Evolutionary conservation across 2,329 filamentous ascomycete species (phyloP).

Genomic region (Lachnellula hyalina): DNA sequence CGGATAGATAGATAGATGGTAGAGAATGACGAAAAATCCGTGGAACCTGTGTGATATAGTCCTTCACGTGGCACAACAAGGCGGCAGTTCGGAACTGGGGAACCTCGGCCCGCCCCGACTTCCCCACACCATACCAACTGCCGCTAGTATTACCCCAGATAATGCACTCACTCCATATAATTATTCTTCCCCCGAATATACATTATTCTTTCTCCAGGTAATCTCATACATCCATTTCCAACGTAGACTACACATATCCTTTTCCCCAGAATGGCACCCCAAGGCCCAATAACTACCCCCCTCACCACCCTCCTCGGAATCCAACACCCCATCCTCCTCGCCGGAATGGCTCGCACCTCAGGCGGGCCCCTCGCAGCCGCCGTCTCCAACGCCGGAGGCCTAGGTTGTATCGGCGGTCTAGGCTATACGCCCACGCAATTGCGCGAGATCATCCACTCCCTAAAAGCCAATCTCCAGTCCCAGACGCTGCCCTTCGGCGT

Average conservation of each 20-base stretch:
- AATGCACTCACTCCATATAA: no score
- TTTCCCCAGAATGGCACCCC: conserved; percentile 28
- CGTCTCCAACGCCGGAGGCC: conserved; percentile 71
- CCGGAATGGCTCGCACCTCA: conserved; percentile 87
- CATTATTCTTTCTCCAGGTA: no score
- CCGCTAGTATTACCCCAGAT: no score
- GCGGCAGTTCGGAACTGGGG: no score
- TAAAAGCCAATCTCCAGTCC: conserved; percentile 66
- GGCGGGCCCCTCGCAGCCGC: conserved; percentile 75
- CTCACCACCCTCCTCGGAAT: conserved; percentile 76
- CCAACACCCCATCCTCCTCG: conserved; percentile 82
- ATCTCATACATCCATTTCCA: no score
- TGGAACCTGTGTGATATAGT: no score
- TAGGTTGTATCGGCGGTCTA: conserved; percentile 67
- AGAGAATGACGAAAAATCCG: no score
- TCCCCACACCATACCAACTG: no score
- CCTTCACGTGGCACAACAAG: no score
- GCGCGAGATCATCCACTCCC: conserved; percentile 74
- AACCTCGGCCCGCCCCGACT: no score
- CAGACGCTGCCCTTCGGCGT: conserved; percentile 79
- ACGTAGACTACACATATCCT: neutral
- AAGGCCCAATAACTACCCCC: conserved; percentile 59
- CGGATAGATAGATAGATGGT: no score
- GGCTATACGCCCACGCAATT: conserved; percentile 71
- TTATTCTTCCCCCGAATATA: no score